Conservation (phyloP, 441 rosid genomes). For the Pelargonium cotyledonis region DNA sequence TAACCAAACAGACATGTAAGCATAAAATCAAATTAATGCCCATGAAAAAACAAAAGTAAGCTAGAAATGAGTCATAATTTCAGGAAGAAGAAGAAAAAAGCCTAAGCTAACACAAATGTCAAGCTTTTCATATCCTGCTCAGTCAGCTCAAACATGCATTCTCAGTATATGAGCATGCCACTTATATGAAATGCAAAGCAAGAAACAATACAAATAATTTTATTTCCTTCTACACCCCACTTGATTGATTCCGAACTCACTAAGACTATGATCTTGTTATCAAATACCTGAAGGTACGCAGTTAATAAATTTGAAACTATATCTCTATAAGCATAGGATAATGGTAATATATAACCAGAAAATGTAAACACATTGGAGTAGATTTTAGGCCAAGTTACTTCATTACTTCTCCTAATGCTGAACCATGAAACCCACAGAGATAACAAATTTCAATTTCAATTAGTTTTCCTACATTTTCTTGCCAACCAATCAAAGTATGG, state of each 20-base stretch:
- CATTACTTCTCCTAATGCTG: background rate
- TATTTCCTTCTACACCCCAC: too few relatives aligned
- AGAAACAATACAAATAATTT: too few relatives aligned
- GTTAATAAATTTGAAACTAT: too few relatives aligned
- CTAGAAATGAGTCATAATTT: background rate
- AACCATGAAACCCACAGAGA: background rate
- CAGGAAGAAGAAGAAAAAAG: background rate
- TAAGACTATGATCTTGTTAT: too few relatives aligned
- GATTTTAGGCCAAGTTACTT: too few relatives aligned
- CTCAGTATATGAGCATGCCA: background rate
- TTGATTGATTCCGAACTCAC: too few relatives aligned
- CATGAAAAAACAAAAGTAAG: conserved; percentile 2
- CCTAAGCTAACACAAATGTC: background rate
- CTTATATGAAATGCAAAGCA: background rate
- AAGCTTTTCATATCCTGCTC: background rate
- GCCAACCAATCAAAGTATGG: background rate
- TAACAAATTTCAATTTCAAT: background rate
- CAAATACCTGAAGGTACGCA: too few relatives aligned
- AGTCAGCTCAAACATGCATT: background rate
- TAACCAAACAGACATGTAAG: conserved; percentile 21
- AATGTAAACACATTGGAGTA: too few relatives aligned
- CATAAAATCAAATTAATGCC: conserved; percentile 2
- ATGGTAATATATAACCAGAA: too few relatives aligned
- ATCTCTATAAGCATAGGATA: too few relatives aligned
- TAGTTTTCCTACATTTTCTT: background rate